A percentile compares a stretch with the other conserved stretches of the same genome.
phyloP scores from a whole-genome alignment of 2,329 filamentous ascomycete species.

The Phaeosphaeria sp. region DNA sequence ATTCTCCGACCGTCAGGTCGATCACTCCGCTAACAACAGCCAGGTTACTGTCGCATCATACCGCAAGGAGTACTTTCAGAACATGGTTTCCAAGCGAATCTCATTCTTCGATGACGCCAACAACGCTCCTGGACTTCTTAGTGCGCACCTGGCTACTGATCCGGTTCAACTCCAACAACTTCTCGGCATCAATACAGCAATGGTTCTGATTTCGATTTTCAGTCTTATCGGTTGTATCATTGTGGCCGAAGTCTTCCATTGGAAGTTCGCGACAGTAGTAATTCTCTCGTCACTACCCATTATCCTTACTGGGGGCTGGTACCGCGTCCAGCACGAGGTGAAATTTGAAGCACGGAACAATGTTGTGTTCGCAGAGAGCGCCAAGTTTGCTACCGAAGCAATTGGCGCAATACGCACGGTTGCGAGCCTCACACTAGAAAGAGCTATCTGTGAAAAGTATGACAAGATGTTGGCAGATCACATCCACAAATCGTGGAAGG shows the following conservation, averaged over 20 bases:
- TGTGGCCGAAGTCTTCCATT: constrained; percentile 74
- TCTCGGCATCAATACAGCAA: constrained; percentile 61
- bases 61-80: constrained; percentile 79
- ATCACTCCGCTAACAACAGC: neutral
- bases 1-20: neutral
- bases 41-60: constrained; percentile 67
- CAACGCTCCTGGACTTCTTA: constrained; percentile 86
- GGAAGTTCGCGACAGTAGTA: constrained; percentile 86
- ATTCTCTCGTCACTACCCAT: constrained; percentile 67
- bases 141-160: constrained; percentile 59
- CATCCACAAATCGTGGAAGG: constrained; percentile 70
- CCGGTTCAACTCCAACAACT: constrained; percentile 36
- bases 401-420: constrained; percentile 93
- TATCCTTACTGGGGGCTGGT: constrained; percentile 78
- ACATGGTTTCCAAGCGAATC: constrained; percentile 89
- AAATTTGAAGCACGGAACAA: constrained; percentile 56
- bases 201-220: constrained; percentile 79
- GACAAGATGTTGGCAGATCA: constrained; percentile 72
- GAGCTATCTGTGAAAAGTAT: constrained; percentile 78
- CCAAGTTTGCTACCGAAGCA: constrained; percentile 88
- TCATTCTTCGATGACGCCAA: constrained; percentile 89
- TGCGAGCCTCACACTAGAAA: constrained; percentile 85
- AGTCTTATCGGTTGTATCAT: constrained; percentile 76
- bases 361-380: constrained; percentile 79
- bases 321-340: constrained; percentile 69